These are phyloP conservation scores for Heritiera littoralis DNA, from an alignment of 345 rosid species.

Conservation along the genomic window DNA sequence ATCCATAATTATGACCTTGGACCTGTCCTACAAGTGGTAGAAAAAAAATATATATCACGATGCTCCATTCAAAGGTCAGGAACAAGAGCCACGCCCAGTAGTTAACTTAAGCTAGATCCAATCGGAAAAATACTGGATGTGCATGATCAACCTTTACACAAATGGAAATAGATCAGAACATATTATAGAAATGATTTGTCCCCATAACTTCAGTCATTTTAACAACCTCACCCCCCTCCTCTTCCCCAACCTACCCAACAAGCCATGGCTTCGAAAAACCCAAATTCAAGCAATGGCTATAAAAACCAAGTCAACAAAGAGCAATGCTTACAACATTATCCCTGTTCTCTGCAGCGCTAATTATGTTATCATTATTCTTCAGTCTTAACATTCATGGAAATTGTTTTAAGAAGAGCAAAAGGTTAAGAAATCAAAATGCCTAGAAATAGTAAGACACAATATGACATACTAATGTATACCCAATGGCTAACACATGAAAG, in stretches of 20 bases:
- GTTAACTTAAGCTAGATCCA: background rate
- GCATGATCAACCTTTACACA: constrained; percentile 4
- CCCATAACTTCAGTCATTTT: background rate
- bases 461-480: background rate
- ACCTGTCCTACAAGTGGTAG: constrained; percentile 87
- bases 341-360: background rate
- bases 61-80: background rate
- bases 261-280: background rate
- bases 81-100: background rate
- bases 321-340: background rate
- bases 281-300: background rate
- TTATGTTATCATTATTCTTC: no score
- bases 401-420: background rate
- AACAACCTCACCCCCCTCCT: background rate
- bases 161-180: background rate
- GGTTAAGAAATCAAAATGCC: background rate
- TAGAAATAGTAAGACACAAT: background rate
- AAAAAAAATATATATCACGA: constrained; percentile 35
- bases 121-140: background rate
- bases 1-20: constrained; percentile 92
- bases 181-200: background rate
- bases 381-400: background rate
- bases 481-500: background rate
- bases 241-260: background rate
- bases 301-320: background rate